Base-by-base conservation (phyloP, 352 stramenopile species). In the Phytophthora tentaculata region DNA sequence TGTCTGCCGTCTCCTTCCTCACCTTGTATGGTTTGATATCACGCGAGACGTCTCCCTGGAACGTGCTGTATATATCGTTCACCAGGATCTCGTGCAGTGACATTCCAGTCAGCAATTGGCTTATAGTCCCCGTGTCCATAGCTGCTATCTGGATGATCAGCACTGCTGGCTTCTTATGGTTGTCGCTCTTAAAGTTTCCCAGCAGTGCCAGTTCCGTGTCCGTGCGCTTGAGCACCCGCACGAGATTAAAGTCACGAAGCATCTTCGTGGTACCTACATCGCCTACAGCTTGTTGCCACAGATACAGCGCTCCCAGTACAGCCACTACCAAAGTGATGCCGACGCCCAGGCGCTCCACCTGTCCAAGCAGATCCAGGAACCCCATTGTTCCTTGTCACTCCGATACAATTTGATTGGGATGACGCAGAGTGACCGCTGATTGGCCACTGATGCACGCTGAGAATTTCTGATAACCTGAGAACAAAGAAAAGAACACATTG, bases 41-140 rank as follows among this genome's bases (percentile, higher is more conserved):
- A 10, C 87, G 84, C 23, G 80, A 78, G 16, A 92, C 74, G 55
- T 94, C 87, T 29, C 79, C 88, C 14, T 86, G 62, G 49, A 84
- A 93, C 51, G 88, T 86, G 70, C 83, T 90, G 72, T 96, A 95
- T 56, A 96, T 88, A 64, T 96, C 86, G 61, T 96, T 96, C 23
- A 80, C 56, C 28, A 95, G 67, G 20, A 90, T 88, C 54, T 79
- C 65, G 23, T 92, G 82, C 54, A 96, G 50, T 20, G 86, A 92
- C n/a, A 96, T 62, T 14, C 61, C 74, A 5, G 55, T 48, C 55
- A 96, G 56, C 20, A 94, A 59, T 14, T 64, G 24, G 16, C 66
- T 53, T 17, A 92, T 60, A n/a, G 71, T 67, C 16, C 69, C 71
- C 5, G 75, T 68, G 56, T 89, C 77, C 69, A 96, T 82, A 19